Evolutionary conservation across 495 filamentous ascomycete genomes (phyloP).

Genomic region (Xylaria palmicola): DNA sequence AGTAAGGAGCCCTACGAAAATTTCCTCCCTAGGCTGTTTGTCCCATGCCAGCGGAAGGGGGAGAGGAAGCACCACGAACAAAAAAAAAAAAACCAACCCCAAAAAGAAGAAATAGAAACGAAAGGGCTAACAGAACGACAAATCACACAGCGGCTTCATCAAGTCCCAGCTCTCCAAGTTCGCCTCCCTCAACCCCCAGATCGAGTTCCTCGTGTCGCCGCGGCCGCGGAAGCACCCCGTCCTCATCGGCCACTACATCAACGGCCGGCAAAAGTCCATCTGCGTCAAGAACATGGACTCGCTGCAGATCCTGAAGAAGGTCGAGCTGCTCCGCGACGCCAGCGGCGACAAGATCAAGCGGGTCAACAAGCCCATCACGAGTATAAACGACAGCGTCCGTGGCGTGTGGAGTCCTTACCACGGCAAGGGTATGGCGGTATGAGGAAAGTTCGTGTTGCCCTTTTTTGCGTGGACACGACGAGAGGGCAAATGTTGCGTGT

Average conservation of each 20-base stretch:
- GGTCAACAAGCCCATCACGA: slow-evolving; percentile 77
- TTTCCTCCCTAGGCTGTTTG: not conserved
- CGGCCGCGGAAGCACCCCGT: slow-evolving; percentile 84
- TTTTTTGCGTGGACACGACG: not conserved
- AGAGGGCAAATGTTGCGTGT: not conserved
- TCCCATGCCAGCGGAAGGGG: not conserved
- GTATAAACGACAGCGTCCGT: slow-evolving; percentile 88
- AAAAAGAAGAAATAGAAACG: no score
- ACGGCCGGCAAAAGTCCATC: slow-evolving; percentile 80
- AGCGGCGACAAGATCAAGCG: slow-evolving; percentile 83
- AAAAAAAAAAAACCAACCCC: not conserved
- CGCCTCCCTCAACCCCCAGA: slow-evolving; percentile 76
- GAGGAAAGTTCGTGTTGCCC: not conserved
- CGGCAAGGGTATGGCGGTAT: slow-evolving; percentile 54
- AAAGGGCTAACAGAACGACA: not conserved
- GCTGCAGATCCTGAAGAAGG: slow-evolving; percentile 79
- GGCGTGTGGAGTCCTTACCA: slow-evolving; percentile 95
- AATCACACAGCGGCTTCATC: slow-evolving; percentile 67
- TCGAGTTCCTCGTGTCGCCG: slow-evolving; percentile 88
- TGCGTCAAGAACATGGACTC: slow-evolving; percentile 85
- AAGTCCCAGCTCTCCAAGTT: slow-evolving; percentile 71
- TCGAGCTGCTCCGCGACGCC: slow-evolving; percentile 72
- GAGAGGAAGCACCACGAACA: not conserved
- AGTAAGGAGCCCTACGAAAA: slow-evolving; percentile 55
- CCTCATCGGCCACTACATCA: slow-evolving; percentile 83